These are phyloP conservation scores for Aquilaria sinensis DNA, from an alignment of 345 rosid species.

Conservation along the genomic window DNA sequence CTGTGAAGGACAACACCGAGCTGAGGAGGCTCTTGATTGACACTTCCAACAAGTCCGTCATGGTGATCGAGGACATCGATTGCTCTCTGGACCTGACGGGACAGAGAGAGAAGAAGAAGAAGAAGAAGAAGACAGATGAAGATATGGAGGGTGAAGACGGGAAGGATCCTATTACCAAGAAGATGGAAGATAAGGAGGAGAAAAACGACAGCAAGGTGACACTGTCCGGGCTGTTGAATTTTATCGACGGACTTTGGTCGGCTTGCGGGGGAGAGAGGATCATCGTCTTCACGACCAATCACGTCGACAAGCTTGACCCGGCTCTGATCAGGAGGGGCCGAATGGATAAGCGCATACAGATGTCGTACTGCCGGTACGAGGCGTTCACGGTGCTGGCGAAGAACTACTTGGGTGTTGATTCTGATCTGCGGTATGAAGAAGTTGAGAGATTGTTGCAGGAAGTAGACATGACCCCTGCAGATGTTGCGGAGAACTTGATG, in stretches of 20 bases:
- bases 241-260: slow-evolving; percentile 27
- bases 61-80: slow-evolving; percentile 24
- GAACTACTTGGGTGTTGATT: slow-evolving; percentile 9
- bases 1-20: slow-evolving; percentile 14
- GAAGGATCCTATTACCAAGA: neutral
- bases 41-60: slow-evolving; percentile 18
- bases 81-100: slow-evolving; percentile 23
- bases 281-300: slow-evolving; percentile 21
- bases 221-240: slow-evolving; percentile 21
- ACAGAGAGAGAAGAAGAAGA: slow-evolving; percentile 4
- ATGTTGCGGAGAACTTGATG: slow-evolving; percentile 25
- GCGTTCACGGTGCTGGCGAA: slow-evolving; percentile 19
- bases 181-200: neutral
- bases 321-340: slow-evolving; percentile 27
- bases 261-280: slow-evolving; percentile 26
- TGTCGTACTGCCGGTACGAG: slow-evolving; percentile 24
- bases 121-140: slow-evolving; percentile 6
- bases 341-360: slow-evolving; percentile 22
- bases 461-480: slow-evolving; percentile 21
- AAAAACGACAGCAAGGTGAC: slow-evolving; percentile 12
- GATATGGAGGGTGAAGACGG: neutral
- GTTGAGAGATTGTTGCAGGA: slow-evolving; percentile 12
- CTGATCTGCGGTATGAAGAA: slow-evolving; percentile 6
- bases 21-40: slow-evolving; percentile 18
- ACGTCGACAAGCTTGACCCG: slow-evolving; percentile 23